Evolutionary conservation across 2,329 filamentous ascomycete genomes (phyloP), one percentile per base, ranked within the genome.

Genomic region (Gyromitra esculenta): DNA sequence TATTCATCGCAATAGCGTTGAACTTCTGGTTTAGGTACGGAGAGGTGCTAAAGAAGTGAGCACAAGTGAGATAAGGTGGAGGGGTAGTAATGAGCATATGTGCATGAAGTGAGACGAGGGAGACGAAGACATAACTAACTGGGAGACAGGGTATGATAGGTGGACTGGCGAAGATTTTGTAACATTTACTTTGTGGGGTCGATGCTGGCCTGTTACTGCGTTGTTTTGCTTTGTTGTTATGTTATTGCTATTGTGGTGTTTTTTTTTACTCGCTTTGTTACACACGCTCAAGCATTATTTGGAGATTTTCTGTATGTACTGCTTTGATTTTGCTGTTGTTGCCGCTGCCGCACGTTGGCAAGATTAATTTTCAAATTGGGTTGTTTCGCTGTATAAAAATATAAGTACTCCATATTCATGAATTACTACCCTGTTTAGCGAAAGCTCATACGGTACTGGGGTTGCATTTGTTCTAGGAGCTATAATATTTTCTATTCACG

Each of bases 1-100:
- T 98, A 68, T 88, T 97, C 54, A 84, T 87, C 0, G 92, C 94
- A 1, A 89, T 97, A 9, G 85, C 87, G 2, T 82, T 96, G 35
- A 97, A 96, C 41, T 79, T 78, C 59, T 78, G 64, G 52, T 75
- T 77, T 50, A 70, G 75, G 43, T 77, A 64, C 25, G 62, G 75
- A 6, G 48, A 69, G 21, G n/a, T 66, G 41, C 41, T 43, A 57
- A 65, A 59, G 31, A 50, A 64, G 39, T 70, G 50, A 43, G 31
- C 13, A 43, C 6, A 15, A 21, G 11, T 48, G 21, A 25, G 18
- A 15, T 3, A 25, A 39, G 18, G 13, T 18, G 31, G 45, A 37
- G 25, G 45, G 60, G 45, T 31, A 48, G 66, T 75, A 64, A 64
- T 75, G 59, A 57, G 57, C 18, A 15, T 21, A 68, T 35, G 50